Base-by-base conservation (phyloP, 805 yeast genomes). In the Barnettozyma populi region DNA sequence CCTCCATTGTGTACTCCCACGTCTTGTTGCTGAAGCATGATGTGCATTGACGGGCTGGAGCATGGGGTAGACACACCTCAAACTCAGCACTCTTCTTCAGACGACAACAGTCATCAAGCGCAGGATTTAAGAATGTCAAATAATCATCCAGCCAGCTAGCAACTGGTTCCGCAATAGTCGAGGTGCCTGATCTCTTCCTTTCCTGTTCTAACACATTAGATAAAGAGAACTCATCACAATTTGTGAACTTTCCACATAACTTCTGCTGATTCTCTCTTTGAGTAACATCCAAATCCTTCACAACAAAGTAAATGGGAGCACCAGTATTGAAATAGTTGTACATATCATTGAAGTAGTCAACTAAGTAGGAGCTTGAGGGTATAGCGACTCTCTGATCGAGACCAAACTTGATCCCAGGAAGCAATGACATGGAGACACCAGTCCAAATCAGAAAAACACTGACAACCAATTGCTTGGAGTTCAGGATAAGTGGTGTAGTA, bases 131-230 rank as follows among this genome's bases (percentile, higher is more conserved):
- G 85, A 92, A 92, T 34, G 82, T 75, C 52, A 92, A 72, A 59
- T 80, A 92, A 61, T 94, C 97, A 66, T 92, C 99, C 44, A 90
- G 69, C 98, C 98, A 92, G 55, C 86, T 85, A 1, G 97, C 83
- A 2, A 88, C 78, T 0, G 98, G 96, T 41, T 88, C 94, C 1
- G 78, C 75, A 31, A 92, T 74, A 3, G 85, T 82, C 2, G 92
- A 84, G 10, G 70, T 57, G 2, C 76, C 69, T 0, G 83, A 72
- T 32, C 96, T 70, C 51, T 80, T 79, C 48, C 85, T 76, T 60
- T 92, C 99, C 62, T 89, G 90, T 56, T 90, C 96, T 38, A 92
- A 63, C 7, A 90, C 73, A 57, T 90, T 94, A 1, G 85, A 80
- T 38, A 92, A 62, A 0, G 97, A 92, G 56, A 70, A 80, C 55